Evolutionary conservation across 768 basidiomycete genomes (phyloP).

Genomic region (Candolleomyces aberdarensis): DNA sequence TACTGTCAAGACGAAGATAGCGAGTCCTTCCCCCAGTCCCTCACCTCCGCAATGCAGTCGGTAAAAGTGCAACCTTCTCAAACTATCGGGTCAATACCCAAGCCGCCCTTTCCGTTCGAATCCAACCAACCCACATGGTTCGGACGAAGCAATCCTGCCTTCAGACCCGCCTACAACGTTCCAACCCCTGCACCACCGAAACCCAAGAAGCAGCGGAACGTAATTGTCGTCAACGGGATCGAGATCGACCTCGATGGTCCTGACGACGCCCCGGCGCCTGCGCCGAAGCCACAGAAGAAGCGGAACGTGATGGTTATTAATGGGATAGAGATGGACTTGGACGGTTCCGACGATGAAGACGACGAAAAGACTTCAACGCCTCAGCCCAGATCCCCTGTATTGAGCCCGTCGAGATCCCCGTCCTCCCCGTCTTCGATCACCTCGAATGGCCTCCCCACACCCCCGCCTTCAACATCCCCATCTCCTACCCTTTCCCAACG

Average conservation of each 20-base stretch:
- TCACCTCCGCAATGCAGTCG: background rate
- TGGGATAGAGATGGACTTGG: slow-evolving; percentile 37
- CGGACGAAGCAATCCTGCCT: background rate
- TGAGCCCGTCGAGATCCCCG: background rate
- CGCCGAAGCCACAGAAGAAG: slow-evolving; percentile 15
- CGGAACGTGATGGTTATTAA: slow-evolving; percentile 37
- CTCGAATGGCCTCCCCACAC: background rate
- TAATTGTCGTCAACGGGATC: background rate
- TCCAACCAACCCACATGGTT: background rate
- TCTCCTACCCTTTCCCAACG: background rate
- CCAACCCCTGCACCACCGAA: background rate
- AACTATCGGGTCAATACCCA: background rate
- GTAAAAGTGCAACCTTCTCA: background rate
- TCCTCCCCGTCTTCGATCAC: background rate
- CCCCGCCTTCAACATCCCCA: background rate
- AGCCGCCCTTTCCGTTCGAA: background rate
- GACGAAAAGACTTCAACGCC: slow-evolving; percentile 14
- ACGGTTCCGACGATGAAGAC: slow-evolving; percentile 27
- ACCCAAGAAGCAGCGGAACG: slow-evolving; percentile 2
- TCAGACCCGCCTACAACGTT: background rate
- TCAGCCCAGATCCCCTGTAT: background rate
- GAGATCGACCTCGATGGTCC: slow-evolving; percentile 4
- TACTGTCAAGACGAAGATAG: slow-evolving; percentile 5
- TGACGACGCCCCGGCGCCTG: slow-evolving; percentile 9
- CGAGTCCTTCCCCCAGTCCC: background rate